Conservation (phyloP, 1,139 yeast species). For the Candida gigantensis region DNA sequence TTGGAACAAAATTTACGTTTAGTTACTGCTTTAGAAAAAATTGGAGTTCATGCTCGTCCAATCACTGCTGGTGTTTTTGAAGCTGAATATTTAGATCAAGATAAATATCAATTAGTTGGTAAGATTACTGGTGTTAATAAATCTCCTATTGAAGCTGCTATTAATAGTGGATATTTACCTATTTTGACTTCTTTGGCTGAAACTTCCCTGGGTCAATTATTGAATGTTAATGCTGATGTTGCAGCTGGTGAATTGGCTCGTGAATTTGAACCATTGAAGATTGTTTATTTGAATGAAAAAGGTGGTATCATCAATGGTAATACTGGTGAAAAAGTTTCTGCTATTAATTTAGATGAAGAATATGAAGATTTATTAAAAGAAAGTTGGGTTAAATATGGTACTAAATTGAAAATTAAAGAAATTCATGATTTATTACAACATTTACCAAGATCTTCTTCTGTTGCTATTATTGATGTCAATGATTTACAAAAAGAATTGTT, state of each 20-base stretch:
- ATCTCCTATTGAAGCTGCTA: conserved; percentile 90
- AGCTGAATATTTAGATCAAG: conserved; percentile 89
- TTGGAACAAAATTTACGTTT: conserved; percentile 90
- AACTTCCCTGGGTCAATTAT: conserved; percentile 92
- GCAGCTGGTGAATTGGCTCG: conserved; percentile 98
- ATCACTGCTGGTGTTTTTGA: conserved; percentile 97
- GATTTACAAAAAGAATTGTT: conserved; percentile 96
- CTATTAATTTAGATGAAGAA: conserved; percentile 93
- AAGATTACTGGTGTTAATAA: conserved; percentile 84
- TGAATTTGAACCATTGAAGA: conserved; percentile 93
- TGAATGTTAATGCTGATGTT: conserved; percentile 97
- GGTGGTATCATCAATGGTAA: conserved; percentile 95
- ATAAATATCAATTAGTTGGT: conserved; percentile 91
- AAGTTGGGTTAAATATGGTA: conserved; percentile 98
- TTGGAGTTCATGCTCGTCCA: conserved; percentile 98
- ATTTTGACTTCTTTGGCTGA: conserved; percentile 95
- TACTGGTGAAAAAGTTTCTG: conserved; percentile 86
- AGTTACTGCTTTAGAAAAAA: conserved; percentile 92
- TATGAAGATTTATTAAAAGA: conserved; percentile 87
- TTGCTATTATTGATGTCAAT: conserved; percentile 92
- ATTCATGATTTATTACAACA: conserved; percentile 91
- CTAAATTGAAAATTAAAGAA: conserved; percentile 93
- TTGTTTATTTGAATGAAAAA: conserved; percentile 93
- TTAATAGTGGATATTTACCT: conserved; percentile 94
- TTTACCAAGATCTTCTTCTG: conserved; percentile 95